Base-by-base conservation (phyloP, 768 basidiomycete species). In the Mycena alexandri region DNA sequence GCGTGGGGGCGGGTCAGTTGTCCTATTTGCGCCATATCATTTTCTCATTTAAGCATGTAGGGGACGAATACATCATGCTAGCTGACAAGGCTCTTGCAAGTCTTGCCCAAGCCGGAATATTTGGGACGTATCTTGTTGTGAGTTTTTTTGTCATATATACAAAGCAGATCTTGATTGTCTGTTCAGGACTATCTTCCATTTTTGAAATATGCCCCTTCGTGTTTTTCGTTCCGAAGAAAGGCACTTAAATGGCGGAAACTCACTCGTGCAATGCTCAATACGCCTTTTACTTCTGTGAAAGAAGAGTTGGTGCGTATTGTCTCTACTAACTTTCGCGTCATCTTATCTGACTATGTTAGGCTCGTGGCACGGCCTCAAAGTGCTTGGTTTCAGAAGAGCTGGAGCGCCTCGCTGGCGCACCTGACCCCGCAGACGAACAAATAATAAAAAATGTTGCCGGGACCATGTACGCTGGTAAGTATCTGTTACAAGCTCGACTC, bases 111-210 rank as follows among this genome's bases (percentile, higher is more conserved):
- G 82, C 81, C 12, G 82, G 81, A 5, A 77, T 82, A 55, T 83
- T 81, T 70, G 84, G 85, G 10, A 78, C 79, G 3, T 85, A 79
- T 63, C 73, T 84, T 16, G 85, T 85, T 50, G 74, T 84, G 75
- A 61, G 75, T 76, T 73, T 54, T 13, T 58, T 29, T 43, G 29
- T 17, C 17, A 36, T 21, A 14, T 22, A 12, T 10, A n/a, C 8
- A 6, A 3, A 33, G 5, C 29, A 29, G 46, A 33, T 43, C 34
- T 59, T n/a, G 43, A 41, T 59, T 22, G 36, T 62, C 56, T 12
- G 42, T 19, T 44, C 55, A 79, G 77, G 78, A 79, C 60, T 80
- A 79, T 63, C 46, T 78, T 14, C 78, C 79, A 3, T 61, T 71
- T 12, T 64, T 86, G 36, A 83, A 82, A 63, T 73, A 85, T 54